Evolutionary conservation across 2,329 filamentous ascomycete species (phyloP).

Genomic region (Microdochium bolleyi): DNA sequence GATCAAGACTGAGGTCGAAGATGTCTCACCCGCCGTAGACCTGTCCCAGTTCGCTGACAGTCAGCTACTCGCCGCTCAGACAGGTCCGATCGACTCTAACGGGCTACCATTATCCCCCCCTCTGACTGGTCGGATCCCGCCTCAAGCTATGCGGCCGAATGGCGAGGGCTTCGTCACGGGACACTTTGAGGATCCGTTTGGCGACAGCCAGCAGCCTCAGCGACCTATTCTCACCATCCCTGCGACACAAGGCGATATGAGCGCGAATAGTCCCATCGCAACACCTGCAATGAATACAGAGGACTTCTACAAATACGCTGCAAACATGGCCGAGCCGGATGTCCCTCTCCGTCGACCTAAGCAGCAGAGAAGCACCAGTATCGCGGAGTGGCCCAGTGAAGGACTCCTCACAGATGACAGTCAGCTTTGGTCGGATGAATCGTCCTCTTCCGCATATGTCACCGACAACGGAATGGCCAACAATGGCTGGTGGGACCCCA

Average conservation of each 20-base stretch:
- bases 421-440: constrained; percentile 7
- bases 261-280: constrained; percentile 10
- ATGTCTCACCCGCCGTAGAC: background rate
- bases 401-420: constrained; percentile 15
- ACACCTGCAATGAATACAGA: constrained; percentile 14
- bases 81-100: constrained; percentile 12
- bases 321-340: constrained; percentile 7
- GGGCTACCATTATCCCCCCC: constrained; percentile 19
- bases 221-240: constrained; percentile 3
- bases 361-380: constrained; percentile 14
- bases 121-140: constrained; percentile 16
- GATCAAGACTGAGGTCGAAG: background rate
- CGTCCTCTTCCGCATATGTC: constrained; percentile 6
- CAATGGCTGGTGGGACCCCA: constrained; percentile 16
- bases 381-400: constrained; percentile 22
- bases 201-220: constrained; percentile 9
- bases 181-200: constrained; percentile 21
- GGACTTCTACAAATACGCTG: constrained; percentile 9
- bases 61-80: constrained; percentile 6
- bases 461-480: constrained; percentile 9
- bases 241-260: background rate
- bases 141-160: constrained; percentile 6
- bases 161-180: constrained; percentile 17
- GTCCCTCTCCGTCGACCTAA: constrained; percentile 5
- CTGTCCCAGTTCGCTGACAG: background rate